These are phyloP conservation scores for Chrysanthemum seticuspe DNA, from an alignment of 129 eudicot species.

Conservation along the genomic window DNA sequence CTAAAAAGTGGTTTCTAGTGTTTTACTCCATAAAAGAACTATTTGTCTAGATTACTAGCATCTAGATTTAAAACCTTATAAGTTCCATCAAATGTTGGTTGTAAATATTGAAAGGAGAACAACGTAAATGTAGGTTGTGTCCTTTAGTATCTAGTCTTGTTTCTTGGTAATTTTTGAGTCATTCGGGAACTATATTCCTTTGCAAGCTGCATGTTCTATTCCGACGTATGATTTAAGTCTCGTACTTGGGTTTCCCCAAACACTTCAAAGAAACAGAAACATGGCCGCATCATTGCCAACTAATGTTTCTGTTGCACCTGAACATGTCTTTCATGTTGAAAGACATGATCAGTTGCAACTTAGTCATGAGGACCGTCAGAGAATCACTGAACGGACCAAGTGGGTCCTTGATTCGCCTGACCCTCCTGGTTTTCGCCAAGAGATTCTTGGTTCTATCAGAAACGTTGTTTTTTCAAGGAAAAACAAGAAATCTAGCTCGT, in stretches of 20 bases:
- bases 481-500: constrained; percentile 23
- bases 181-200: constrained; percentile 20
- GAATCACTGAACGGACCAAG: constrained; percentile 48
- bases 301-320: constrained; percentile 25
- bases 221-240: constrained; percentile 28
- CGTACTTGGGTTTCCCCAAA: constrained; percentile 50
- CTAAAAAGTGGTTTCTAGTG: constrained; percentile 29
- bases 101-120: constrained; percentile 25
- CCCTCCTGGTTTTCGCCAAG: constrained; percentile 53
- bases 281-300: constrained; percentile 37
- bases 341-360: constrained; percentile 38
- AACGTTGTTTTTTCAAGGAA: constrained; percentile 32
- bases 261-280: constrained; percentile 51
- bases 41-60: constrained; percentile 21
- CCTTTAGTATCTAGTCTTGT: constrained; percentile 24
- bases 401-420: constrained; percentile 68
- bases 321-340: constrained; percentile 39
- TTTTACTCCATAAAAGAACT: constrained; percentile 30
- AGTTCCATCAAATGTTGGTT: constrained; percentile 32
- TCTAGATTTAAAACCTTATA: constrained; percentile 29
- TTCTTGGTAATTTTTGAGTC: constrained; percentile 2
- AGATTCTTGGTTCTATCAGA: constrained; percentile 44
- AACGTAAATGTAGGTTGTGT: constrained; percentile 32
- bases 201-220: constrained; percentile 20
- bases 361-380: constrained; percentile 35